Evolutionary conservation across 306 rosid genomes (phyloP), one percentile per base, ranked within the genome.

Genomic region (Fagus sylvatica): DNA sequence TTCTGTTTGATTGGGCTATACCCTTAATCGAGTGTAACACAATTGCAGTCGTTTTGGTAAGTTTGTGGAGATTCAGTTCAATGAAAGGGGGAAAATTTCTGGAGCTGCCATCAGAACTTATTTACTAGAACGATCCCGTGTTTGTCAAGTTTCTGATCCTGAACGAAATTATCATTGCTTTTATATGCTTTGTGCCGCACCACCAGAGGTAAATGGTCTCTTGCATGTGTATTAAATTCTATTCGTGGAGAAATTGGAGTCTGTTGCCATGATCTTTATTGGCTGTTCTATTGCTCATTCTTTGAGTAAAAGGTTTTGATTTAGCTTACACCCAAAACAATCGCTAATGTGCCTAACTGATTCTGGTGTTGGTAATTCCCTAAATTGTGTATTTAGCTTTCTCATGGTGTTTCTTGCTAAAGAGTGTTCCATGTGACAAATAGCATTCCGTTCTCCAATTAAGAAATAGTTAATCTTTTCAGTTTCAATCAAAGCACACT

Each of bases 31-130:
- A 80, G 55, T 79, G 61, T 54, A 41, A 68, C 85, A 78, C 81
- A 82, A 81, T 46, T 89, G 89, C 96, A 94, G 98, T 83, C 98
- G 98, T 75, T 94, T 94, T 84, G 98, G 98, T 84, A 94, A 94
- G 92, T 94, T 94, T 65, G 98, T 94, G 88, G 98, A 94, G 94
- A 81, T 94, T 86, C 98, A 94, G 86, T 94, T 94, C 85, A 89
- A 94, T 79, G 80, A 74, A 30, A 79, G 73, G 80, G 93, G 91
- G 80, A 94, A 96, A 92, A 94, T 94, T 78, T 94, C 98, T 51
- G 98, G 98, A 84, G 98, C 98, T 86, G 98, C 98, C 36, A 94
- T 94, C 79, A 92, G 94, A 88, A 94, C 96, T 60, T 94, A 94
- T 88, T 90, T 94, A 77, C 79, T 94, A 79, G 98, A 94, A 83